A percentile compares a stretch with the other conserved stretches of the same genome.
Conservation (phyloP, 257 asterid genomes). For the Cordia subcordata region DNA sequence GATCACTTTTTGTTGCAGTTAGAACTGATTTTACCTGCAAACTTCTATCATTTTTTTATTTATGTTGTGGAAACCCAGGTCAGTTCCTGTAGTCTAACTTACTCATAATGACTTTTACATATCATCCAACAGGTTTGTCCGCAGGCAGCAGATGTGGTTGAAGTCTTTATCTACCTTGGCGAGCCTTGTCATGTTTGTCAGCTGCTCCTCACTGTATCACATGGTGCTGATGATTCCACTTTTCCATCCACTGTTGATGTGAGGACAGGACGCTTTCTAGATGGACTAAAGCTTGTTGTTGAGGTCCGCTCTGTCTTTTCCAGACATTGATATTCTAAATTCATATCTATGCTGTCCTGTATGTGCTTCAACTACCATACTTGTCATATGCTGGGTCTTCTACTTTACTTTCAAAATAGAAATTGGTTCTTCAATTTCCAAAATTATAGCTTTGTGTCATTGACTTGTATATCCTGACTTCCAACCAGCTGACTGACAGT, state of each 20-base stretch:
- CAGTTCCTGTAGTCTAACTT: conserved; percentile 9
- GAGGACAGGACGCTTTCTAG: conserved; percentile 83
- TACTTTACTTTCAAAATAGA: no score
- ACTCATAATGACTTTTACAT: conserved; percentile 14
- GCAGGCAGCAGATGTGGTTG: conserved; percentile 93
- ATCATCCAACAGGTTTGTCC: conserved; percentile 59
- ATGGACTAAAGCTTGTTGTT: conserved; percentile 83
- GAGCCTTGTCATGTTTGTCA: conserved; percentile 96
- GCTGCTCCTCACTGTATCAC: conserved; percentile 88
- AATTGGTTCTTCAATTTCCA: no score
- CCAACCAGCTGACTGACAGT: no score
- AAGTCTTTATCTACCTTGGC: conserved; percentile 84
- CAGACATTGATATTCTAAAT: conserved; percentile 29
- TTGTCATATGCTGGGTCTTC: no score
- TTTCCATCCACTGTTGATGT: conserved; percentile 92
- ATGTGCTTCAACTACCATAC: no score
- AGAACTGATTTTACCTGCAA: conserved; percentile 3
- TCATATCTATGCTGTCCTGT: no score
- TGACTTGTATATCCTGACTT: no score
- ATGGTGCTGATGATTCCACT: conserved; percentile 96
- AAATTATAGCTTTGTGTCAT: no score
- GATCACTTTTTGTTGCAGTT: conserved; percentile 6
- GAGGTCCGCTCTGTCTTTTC: conserved; percentile 69
- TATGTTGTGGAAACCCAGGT: background rate
- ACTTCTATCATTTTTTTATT: conserved; percentile 7